Percentiles rank a stretch among this genome's conserved stretches.
Conservation (phyloP, 371 early-diverging fungal genomes). For the Nematocida sp. region DNA sequence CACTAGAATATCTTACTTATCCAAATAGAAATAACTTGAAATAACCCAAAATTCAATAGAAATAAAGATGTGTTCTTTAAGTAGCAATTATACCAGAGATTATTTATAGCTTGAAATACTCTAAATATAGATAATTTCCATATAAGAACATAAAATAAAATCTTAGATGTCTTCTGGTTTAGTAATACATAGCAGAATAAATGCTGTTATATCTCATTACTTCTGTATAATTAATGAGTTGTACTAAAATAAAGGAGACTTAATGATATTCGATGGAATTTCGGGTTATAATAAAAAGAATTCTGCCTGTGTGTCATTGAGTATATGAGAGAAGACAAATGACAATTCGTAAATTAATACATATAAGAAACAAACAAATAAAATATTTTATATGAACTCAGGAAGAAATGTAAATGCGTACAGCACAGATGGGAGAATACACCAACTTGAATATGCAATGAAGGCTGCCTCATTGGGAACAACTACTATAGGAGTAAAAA, state of each 20-base stretch:
- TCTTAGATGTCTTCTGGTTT: no score
- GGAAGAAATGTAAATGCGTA: slow-evolving; percentile 68
- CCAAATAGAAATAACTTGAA: slow-evolving; percentile 37
- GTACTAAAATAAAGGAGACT: no score
- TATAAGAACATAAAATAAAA: no score
- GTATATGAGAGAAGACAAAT: neutral
- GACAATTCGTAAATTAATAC: neutral
- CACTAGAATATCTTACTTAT: slow-evolving; percentile 68
- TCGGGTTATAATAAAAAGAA: neutral
- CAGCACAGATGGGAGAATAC: slow-evolving; percentile 70
- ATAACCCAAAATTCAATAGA: neutral
- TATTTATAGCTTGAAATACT: no score
- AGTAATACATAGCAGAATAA: no score
- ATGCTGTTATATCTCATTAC: no score
- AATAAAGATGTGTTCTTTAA: no score
- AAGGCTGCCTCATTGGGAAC: slow-evolving; percentile 70
- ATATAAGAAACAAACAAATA: neutral
- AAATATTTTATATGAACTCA: slow-evolving; percentile 56
- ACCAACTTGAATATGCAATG: slow-evolving; percentile 71
- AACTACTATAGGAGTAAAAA: slow-evolving; percentile 66
- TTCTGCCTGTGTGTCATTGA: neutral
- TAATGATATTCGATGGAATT: no score
- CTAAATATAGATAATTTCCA: no score
- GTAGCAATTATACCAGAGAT: no score
- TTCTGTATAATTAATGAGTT: no score